These are phyloP conservation scores for Eucalyptus viminalis DNA, from an alignment of 345 rosid genomes.

Conservation along the genomic window DNA sequence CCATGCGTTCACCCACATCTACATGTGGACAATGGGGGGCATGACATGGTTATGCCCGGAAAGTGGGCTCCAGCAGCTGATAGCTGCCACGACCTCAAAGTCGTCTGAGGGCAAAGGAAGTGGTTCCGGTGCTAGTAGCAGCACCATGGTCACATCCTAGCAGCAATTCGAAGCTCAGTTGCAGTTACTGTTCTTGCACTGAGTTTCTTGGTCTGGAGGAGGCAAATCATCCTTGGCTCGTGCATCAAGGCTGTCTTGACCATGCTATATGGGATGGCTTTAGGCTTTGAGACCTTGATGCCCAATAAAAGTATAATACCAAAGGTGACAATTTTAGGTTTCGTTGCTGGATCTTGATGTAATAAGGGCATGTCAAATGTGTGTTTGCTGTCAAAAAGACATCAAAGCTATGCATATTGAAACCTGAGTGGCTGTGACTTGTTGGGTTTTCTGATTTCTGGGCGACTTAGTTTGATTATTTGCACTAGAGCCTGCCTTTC, in stretches of 20 bases:
- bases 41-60: not conserved
- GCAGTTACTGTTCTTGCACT: not conserved
- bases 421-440: not conserved
- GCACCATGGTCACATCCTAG: not conserved
- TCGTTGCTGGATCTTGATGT: not conserved
- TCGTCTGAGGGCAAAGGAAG: not conserved
- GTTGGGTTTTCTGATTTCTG: not conserved
- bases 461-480: not conserved
- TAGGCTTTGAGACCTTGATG: not conserved
- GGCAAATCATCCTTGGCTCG: constrained; percentile 9
- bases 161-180: not conserved
- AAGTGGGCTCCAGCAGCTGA: not conserved
- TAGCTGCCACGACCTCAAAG: not conserved
- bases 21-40: not conserved
- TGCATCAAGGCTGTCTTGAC: not conserved
- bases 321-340: not conserved
- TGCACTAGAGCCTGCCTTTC: not conserved
- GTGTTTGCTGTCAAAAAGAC: not conserved
- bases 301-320: not conserved
- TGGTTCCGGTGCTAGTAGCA: not conserved
- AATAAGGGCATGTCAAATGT: not conserved
- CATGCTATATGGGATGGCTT: not conserved
- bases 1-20: not conserved
- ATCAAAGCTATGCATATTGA: not conserved
- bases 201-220: not conserved